These are phyloP conservation scores for Chlorophyllum brunneum DNA, from an alignment of 768 basidiomycete genomes.

Conservation along the genomic window DNA sequence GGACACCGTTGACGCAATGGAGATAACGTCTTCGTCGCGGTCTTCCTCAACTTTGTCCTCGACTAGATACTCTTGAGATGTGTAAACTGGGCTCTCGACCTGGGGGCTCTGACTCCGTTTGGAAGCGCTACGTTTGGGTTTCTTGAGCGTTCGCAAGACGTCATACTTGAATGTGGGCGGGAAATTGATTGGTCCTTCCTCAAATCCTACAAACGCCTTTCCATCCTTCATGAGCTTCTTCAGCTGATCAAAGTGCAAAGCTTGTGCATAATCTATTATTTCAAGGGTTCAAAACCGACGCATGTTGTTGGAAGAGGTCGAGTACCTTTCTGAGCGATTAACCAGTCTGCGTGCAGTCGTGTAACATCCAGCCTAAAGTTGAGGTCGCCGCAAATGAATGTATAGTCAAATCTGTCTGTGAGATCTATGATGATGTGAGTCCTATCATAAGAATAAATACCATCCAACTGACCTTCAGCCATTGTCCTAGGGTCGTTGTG, in stretches of 20 bases:
- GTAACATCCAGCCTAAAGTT: slow-evolving; percentile 91
- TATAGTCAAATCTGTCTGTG: slow-evolving; percentile 85
- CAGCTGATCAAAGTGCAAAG: slow-evolving; percentile 89
- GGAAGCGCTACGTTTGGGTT: slow-evolving; percentile 35
- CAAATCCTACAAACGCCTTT: slow-evolving; percentile 71
- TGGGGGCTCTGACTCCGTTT: slow-evolving; percentile 21
- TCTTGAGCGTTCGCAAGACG: slow-evolving; percentile 58
- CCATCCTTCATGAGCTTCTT: slow-evolving; percentile 69
- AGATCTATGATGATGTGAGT: slow-evolving; percentile 44
- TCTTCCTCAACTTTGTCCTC: slow-evolving; percentile 1
- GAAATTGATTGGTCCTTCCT: slow-evolving; percentile 78
- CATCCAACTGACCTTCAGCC: slow-evolving; percentile 56
- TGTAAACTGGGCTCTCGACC: slow-evolving; percentile 5
- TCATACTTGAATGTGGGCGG: slow-evolving; percentile 95
- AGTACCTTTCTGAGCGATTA: slow-evolving; percentile 75
- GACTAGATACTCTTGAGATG: slow-evolving; percentile 18
- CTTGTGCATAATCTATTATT: slow-evolving; percentile 70
- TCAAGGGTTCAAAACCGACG: not conserved
- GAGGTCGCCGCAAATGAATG: slow-evolving; percentile 87
- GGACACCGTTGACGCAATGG: not conserved
- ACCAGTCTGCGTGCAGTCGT: slow-evolving; percentile 91
- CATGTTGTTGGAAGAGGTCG: not conserved
- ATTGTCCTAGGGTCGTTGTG: slow-evolving; percentile 58
- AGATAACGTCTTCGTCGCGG: slow-evolving; percentile 20
- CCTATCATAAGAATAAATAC: not conserved